Evolutionary conservation across 1,139 yeast genomes (phyloP).

Genomic region (Ashbya aceris): DNA sequence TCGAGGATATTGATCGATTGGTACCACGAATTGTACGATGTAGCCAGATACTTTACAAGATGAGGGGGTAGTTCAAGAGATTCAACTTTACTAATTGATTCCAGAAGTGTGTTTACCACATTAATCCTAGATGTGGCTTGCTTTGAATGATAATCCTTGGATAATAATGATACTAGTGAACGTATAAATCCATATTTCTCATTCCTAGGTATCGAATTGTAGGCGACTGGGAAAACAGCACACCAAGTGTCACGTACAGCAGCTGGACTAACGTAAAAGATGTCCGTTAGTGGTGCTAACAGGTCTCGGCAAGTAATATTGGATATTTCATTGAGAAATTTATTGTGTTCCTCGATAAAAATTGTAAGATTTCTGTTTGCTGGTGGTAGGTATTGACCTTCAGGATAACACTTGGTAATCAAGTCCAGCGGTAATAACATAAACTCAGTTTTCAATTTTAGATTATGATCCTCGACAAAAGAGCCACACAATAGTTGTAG

Average conservation of each 20-base stretch:
- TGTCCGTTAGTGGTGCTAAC: slow-evolving; percentile 62
- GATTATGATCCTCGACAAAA: slow-evolving; percentile 43
- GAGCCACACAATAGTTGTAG: slow-evolving; percentile 78
- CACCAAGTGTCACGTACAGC: slow-evolving; percentile 83
- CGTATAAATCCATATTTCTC: slow-evolving; percentile 80
- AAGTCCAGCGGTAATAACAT: slow-evolving; percentile 47
- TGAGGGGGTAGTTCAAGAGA: slow-evolving; percentile 88
- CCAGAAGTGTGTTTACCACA: slow-evolving; percentile 74
- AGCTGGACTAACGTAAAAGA: slow-evolving; percentile 75
- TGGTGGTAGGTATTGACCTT: no score
- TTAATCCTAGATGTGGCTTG: slow-evolving; percentile 85
- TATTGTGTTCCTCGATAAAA: slow-evolving; percentile 43
- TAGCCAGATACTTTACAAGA: slow-evolving; percentile 78
- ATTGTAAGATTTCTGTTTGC: slow-evolving; percentile 20
- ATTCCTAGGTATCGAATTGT: slow-evolving; percentile 60
- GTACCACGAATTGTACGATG: slow-evolving; percentile 87
- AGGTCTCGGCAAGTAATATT: slow-evolving; percentile 49
- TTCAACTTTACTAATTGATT: slow-evolving; percentile 67
- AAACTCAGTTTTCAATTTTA: slow-evolving; percentile 43
- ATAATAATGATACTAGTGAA: slow-evolving; percentile 64
- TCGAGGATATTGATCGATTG: slow-evolving; percentile 79
- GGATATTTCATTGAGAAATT: slow-evolving; percentile 41
- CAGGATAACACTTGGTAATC: slow-evolving; percentile 20
- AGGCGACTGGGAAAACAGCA: slow-evolving; percentile 71
- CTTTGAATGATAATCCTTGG: slow-evolving; percentile 85